Percentiles rank a stretch among this genome's conserved stretches.
These are phyloP conservation scores for Candida railenensis DNA, from an alignment of 805 yeast species.

Conservation along the genomic window DNA sequence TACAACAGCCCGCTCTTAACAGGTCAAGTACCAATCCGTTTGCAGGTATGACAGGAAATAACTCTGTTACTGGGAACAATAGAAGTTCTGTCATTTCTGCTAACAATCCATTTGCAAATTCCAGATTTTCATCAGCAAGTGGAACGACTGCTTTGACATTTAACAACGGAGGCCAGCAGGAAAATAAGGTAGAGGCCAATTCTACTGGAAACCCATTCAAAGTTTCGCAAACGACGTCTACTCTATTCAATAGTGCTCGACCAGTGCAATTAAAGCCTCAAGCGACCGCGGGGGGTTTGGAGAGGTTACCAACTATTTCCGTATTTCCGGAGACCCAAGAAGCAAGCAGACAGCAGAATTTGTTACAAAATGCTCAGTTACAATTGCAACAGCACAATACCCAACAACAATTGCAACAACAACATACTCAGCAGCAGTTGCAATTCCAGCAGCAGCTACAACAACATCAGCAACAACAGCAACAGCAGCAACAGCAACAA, in stretches of 20 bases:
- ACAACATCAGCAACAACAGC: slow-evolving; percentile 19
- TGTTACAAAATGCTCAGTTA: slow-evolving; percentile 34
- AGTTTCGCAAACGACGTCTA: slow-evolving; percentile 33
- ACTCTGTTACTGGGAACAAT: slow-evolving; percentile 11
- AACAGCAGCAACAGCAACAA: slow-evolving; percentile 16
- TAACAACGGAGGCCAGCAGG: slow-evolving; percentile 11
- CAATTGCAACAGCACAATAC: slow-evolving; percentile 29
- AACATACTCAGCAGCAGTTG: slow-evolving; percentile 15
- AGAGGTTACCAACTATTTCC: slow-evolving; percentile 60
- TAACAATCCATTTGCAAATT: slow-evolving; percentile 48
- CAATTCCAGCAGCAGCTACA: slow-evolving; percentile 12
- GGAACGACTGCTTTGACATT: slow-evolving; percentile 32
- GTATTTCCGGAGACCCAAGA: slow-evolving; percentile 67
- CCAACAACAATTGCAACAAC: slow-evolving; percentile 16
- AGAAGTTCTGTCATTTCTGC: background rate
- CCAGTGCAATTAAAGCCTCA: slow-evolving; percentile 42
- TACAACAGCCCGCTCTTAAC: slow-evolving; percentile 12
- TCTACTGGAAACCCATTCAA: slow-evolving; percentile 67
- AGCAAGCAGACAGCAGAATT: slow-evolving; percentile 36
- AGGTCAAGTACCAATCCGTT: slow-evolving; percentile 39
- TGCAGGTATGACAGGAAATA: slow-evolving; percentile 18
- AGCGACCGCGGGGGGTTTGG: slow-evolving; percentile 74
- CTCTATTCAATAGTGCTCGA: slow-evolving; percentile 25
- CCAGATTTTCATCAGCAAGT: slow-evolving; percentile 32
- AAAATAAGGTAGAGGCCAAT: slow-evolving; percentile 25